Evolutionary conservation across 2,329 filamentous ascomycete genomes (phyloP), one percentile per base, ranked within the genome.

Genomic region (Davidsoniella eucalypti): DNA sequence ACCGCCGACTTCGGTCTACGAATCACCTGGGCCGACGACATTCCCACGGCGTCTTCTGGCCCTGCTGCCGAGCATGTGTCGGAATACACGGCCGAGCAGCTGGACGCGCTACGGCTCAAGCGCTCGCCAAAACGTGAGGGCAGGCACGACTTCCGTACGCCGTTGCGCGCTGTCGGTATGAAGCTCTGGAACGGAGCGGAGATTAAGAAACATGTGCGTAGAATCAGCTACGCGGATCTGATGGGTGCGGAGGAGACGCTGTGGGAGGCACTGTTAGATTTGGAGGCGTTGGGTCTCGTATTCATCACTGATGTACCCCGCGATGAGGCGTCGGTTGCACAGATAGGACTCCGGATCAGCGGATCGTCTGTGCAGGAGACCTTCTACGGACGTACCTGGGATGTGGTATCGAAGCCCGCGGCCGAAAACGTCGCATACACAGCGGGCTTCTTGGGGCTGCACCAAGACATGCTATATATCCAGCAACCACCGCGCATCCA

Each of bases 391-490:
- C 70, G 73, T 57, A 94, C 87, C 0, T 96, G 88, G 79, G 84
- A 95, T 63, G 90, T 96, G 10, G 76, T 79, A 49, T 86, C 81
- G 3, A 82, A 93, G 49, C 81, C 83, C 1, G 64, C 85, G 50
- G 86, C 88, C 21, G 87, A 90, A 61, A 96, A 96, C 61, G 84
- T 95, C 3, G 90, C 92, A 8, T 87, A 96, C 66, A 95, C 90
- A 1, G 81, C 75, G 59, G 73, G 81, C 45, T 81, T 80, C 59
- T 77, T 96, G 1, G 85, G 84, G 14, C 79, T 95, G 44, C 92
- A 98, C 66, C 92, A 94, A 76, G 92, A 96, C 61, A 73, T 96
- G 39, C 72, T 95, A 50, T 96, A 96, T 66, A 82, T 92, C 65
- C 67, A 74, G 12, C 76, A 85, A 47, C 79, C 85, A 2, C 90